phyloP scores from a whole-genome alignment of 495 filamentous ascomycete genomes.

The Penicillium coffeae region DNA sequence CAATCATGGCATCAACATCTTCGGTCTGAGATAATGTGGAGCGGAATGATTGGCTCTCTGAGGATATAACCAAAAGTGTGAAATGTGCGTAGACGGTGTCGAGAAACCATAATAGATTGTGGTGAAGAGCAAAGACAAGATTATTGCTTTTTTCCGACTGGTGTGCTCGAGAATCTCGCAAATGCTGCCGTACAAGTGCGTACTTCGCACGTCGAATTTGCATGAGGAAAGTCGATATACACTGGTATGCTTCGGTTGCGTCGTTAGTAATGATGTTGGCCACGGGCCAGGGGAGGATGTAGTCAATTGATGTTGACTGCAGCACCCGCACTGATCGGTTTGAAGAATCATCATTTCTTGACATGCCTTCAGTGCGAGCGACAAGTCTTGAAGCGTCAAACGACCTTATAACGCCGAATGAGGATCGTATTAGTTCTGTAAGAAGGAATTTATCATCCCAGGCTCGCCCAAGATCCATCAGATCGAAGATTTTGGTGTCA shows the following conservation, averaged over 20 bases:
- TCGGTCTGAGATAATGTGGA: conserved; percentile 52
- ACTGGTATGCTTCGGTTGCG: conserved; percentile 61
- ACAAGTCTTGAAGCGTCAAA: conserved; percentile 59
- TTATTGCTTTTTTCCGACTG: conserved; percentile 27
- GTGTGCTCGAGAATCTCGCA: conserved; percentile 20
- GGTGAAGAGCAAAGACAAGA: conserved; percentile 59
- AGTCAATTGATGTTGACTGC: conserved; percentile 53
- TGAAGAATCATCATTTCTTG: conserved; percentile 4
- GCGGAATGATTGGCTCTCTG: conserved; percentile 49
- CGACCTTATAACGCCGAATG: conserved; percentile 49
- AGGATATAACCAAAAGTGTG: conserved; percentile 64
- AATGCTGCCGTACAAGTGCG: conserved; percentile 57
- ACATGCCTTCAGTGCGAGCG: conserved; percentile 37
- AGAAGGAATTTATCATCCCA: conserved; percentile 85
- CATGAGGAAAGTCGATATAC: conserved; percentile 68
- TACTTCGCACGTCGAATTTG: conserved; percentile 73
- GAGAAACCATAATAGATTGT: conserved; percentile 76
- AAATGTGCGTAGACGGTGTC: conserved; percentile 72
- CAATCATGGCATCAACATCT: conserved; percentile 80
- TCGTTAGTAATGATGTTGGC: conserved; percentile 69
- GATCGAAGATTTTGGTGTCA: conserved; percentile 67
- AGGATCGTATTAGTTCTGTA: conserved; percentile 71
- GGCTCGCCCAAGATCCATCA: conserved; percentile 62
- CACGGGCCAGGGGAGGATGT: conserved; percentile 77
- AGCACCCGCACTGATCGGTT: conserved; percentile 49